Base-by-base conservation (phyloP, 1,139 yeast species). In the Candida frijolesensis region DNA sequence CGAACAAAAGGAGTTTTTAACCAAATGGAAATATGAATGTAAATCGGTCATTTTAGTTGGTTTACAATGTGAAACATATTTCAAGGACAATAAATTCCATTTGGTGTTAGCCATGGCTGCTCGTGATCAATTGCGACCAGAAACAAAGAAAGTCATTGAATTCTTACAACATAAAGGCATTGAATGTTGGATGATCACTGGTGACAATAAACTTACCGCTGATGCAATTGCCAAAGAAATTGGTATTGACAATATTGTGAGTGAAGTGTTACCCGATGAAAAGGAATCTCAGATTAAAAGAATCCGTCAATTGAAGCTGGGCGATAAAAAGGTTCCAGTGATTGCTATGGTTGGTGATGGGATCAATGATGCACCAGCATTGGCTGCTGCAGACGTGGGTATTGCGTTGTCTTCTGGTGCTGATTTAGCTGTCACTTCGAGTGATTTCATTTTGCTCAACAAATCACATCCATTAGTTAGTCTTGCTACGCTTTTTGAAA, bases 191-290 rank as follows among this genome's bases (percentile, higher is more conserved):
- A 86, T 85, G 87, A 80, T 79, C 30, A 78, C 82, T 2, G 95
- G 95, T 16, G 96, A 88, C 60, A 86, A 87, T 60, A 72, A 64
- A 44, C 62, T 75, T 14, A 87, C 95, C 0, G 95, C 95, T 1
- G 71, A 73, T 40, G 84, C 89, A 0, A 84, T 88, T 32, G 95
- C 88, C 0, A 60, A 63, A 7, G 87, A 84, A 57, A 72, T 88
- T 32, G 88, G 89, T 0, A 84, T 88, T 25, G 72, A 71, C 2
- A 74, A 81, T 50, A 85, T 88, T n/a, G 74, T 87, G 43, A 85
- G 91, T 22, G 89, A 84, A 45, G 94, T 88, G 6, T 68, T 87
- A 38, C 95, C 95, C 0, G 82, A 83, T 49, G 89, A 84, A 51
- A 88, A 88, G 64, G 86, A 89, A 22, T 78, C 73, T 11, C 79